Conservation (phyloP, 345 rosid genomes). For the Brassica carinata region DNA sequence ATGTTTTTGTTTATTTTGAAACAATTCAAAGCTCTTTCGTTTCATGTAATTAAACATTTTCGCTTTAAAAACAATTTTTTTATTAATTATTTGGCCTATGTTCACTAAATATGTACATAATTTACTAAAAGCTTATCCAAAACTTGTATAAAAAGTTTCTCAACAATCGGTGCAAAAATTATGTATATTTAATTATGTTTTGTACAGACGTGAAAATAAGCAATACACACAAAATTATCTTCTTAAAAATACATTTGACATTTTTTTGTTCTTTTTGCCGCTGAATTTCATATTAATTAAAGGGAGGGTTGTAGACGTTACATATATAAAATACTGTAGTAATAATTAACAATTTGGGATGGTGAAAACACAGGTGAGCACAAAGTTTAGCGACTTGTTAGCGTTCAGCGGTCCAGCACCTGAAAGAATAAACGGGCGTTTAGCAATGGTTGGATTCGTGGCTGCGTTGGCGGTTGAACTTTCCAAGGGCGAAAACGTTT, state of each 20-base stretch:
- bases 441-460: constrained; percentile 85
- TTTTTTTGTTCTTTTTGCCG: background rate
- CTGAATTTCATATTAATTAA: background rate
- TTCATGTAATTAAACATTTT: background rate
- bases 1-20: background rate
- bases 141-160: background rate
- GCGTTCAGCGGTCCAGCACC: constrained; percentile 90
- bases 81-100: background rate
- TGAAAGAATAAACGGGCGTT: constrained; percentile 83
- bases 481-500: constrained; percentile 66
- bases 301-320: background rate
- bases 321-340: background rate
- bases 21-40: background rate
- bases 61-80: background rate
- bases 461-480: constrained; percentile 70
- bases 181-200: background rate
- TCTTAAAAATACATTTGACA: background rate
- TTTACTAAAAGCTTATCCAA: background rate
- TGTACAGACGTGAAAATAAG: background rate
- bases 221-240: no score
- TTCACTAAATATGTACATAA: background rate
- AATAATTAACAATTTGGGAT: background rate
- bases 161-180: background rate
- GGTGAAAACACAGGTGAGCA: constrained; percentile 47
- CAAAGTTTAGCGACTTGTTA: constrained; percentile 57